These are phyloP conservation scores for Dactylis glomerata DNA, from an alignment of 176 grass and related monocot genomes.

Conservation along the genomic window DNA sequence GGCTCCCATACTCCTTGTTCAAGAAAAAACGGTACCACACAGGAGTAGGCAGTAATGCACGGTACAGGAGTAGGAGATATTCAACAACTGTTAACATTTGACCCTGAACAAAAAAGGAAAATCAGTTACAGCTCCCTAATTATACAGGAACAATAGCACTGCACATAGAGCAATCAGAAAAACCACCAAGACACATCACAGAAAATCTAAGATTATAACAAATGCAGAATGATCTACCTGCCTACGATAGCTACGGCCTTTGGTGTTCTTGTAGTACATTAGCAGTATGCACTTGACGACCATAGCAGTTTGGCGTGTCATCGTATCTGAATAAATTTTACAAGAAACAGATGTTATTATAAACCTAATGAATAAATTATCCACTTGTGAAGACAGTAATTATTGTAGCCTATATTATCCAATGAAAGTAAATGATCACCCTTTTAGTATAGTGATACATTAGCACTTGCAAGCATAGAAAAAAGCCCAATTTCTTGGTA, in stretches of 20 bases:
- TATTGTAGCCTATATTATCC: neutral
- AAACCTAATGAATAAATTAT: neutral
- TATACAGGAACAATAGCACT: neutral
- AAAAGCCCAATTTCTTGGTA: slow-evolving; percentile 5
- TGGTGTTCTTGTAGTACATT: slow-evolving; percentile 93
- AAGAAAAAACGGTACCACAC: slow-evolving; percentile 99
- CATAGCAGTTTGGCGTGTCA: slow-evolving; percentile 97
- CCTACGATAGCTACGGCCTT: slow-evolving; percentile 77
- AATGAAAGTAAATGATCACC: neutral
- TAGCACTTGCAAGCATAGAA: slow-evolving; percentile 6
- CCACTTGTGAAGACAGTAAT: neutral
- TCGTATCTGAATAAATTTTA: slow-evolving; percentile 62
- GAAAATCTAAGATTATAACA: neutral
- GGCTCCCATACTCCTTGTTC: slow-evolving; percentile 99
- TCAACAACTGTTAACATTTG: slow-evolving; percentile 96
- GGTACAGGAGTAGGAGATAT: slow-evolving; percentile 94
- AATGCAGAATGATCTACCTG: slow-evolving; percentile 52
- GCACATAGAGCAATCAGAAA: neutral
- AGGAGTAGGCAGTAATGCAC: slow-evolving; percentile 83
- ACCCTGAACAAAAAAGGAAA: slow-evolving; percentile 48
- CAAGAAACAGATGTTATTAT: neutral
- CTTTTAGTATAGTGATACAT: neutral
- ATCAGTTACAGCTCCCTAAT: neutral
- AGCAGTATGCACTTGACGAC: slow-evolving; percentile 79
- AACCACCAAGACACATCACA: slow-evolving; percentile 11